Evolutionary conservation across 2,329 filamentous ascomycete species (phyloP), one percentile per base, ranked within the genome.

Genomic region (Escovopsis sp.): DNA sequence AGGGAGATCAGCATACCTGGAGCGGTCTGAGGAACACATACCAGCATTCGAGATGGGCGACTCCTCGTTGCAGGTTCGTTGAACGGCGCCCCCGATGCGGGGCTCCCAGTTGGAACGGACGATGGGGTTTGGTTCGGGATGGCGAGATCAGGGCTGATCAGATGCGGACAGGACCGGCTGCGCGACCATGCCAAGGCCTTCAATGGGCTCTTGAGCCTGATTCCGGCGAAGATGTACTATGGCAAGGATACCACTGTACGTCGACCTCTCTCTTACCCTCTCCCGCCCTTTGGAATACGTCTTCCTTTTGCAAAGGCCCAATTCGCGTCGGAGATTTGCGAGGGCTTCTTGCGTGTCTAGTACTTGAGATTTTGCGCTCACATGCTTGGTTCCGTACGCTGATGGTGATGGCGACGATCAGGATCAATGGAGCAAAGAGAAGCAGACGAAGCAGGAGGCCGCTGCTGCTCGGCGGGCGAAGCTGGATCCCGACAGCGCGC

Each of bases 341-440:
- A n/a, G n/a, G n/a, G n/a, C n/a, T n/a, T n/a, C n/a, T n/a, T n/a
- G n/a, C n/a, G n/a, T n/a, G n/a, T n/a, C n/a, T n/a, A n/a, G n/a
- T n/a, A n/a, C n/a, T n/a, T n/a, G n/a, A n/a, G n/a, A n/a, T n/a
- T n/a, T n/a, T n/a, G n/a, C n/a, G n/a, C n/a, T n/a, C n/a, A n/a
- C n/a, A n/a, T n/a, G n/a, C n/a, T n/a, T n/a, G n/a, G n/a, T n/a
- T 27, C 15, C 21, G 5, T 5, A 11, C 15, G 35, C 38, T 39
- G 29, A 39, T 29, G 17, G 17, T 31, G 9, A 15, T 8, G 12
- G 21, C 21, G 21, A 23, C 15, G 4, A 19, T 4, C 51, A 93
- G 85, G 81, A 90, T 49, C 85, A 94, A 77, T 93, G 86, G 85
- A 55, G 76, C 56, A 79, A 79, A 53, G 93, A 90, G 62, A 96